Conservation (phyloP, 1,284 basidiomycete genomes). For the Pterulicium gracile region DNA sequence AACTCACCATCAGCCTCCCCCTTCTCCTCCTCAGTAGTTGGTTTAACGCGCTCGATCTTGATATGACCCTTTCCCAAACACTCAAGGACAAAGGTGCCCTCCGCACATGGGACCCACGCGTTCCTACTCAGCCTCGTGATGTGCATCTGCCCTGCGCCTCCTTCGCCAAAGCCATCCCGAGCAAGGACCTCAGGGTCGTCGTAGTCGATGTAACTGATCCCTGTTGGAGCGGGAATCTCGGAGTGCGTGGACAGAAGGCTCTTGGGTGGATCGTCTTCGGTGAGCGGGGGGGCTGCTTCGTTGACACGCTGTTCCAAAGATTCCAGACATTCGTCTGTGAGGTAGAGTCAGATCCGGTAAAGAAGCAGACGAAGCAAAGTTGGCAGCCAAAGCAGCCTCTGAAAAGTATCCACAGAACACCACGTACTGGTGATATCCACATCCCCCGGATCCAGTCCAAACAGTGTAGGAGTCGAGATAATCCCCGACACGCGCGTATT, state of each 20-base stretch:
- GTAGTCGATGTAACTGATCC: constrained; percentile 73
- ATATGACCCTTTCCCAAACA: constrained; percentile 69
- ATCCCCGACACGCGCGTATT: constrained; percentile 61
- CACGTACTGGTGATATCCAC: constrained; percentile 47
- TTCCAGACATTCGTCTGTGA: constrained; percentile 38
- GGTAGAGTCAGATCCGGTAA: constrained; percentile 5
- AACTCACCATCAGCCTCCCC: too few species aligned
- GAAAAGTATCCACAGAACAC: too few species aligned
- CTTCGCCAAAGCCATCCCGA: constrained; percentile 32
- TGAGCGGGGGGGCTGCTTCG: constrained; percentile 14
- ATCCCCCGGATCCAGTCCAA: constrained; percentile 74
- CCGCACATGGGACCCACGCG: constrained; percentile 81
- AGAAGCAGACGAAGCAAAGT: constrained; percentile 4
- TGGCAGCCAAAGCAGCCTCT: constrained; percentile 6
- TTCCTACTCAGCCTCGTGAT: constrained; percentile 36
- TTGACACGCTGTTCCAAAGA: constrained; percentile 33
- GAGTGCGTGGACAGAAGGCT: constrained; percentile 10
- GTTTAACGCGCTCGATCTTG: constrained; percentile 44
- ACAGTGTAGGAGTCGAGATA: constrained; percentile 75
- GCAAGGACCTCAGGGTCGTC: constrained; percentile 54
- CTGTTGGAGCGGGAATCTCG: constrained; percentile 44
- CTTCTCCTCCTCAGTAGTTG: too few species aligned
- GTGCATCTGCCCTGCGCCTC: constrained; percentile 42
- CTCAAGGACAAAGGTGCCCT: constrained; percentile 67
- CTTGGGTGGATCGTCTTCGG: constrained; percentile 10